Percentiles rank a stretch among this genome's conserved stretches.
phyloP scores from a whole-genome alignment of 1,139 yeast species.

The Lodderomyces jiufengensis region DNA sequence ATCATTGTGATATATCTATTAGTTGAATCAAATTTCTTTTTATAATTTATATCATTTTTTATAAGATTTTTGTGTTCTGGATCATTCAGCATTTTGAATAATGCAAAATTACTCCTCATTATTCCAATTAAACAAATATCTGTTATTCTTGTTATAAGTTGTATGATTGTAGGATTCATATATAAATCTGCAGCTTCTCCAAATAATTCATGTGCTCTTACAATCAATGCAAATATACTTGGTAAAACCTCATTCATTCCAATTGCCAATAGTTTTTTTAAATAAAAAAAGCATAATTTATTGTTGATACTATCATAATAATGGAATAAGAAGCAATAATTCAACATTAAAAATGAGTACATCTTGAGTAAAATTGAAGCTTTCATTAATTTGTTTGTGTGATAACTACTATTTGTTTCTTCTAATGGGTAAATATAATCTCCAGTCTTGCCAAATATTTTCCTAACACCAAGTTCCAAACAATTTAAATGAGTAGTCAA shows the following conservation, averaged over 20 bases:
- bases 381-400: constrained; percentile 36
- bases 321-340: constrained; percentile 30
- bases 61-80: constrained; percentile 16
- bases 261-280: constrained; percentile 26
- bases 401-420: constrained; percentile 11
- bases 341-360: constrained; percentile 25
- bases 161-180: constrained; percentile 39
- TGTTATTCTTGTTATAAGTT: constrained; percentile 33
- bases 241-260: constrained; percentile 34
- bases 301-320: constrained; percentile 28
- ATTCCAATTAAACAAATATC: constrained; percentile 29
- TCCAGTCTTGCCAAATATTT: constrained; percentile 25
- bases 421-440: constrained; percentile 29
- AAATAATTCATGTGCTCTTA: constrained; percentile 18
- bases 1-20: constrained; percentile 25
- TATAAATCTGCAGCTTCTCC: constrained; percentile 32
- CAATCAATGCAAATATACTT: constrained; percentile 28
- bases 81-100: constrained; percentile 14
- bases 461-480: constrained; percentile 24
- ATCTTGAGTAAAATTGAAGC: constrained; percentile 26
- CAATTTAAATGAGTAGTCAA: constrained; percentile 24
- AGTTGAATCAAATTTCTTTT: constrained; percentile 17
- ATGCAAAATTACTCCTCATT: constrained; percentile 24
- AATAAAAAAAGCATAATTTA: constrained; percentile 24
- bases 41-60: constrained; percentile 16